Evolutionary conservation across 108 stramenopile genomes (phyloP).

Genomic region (Skeletonema potamos): DNA sequence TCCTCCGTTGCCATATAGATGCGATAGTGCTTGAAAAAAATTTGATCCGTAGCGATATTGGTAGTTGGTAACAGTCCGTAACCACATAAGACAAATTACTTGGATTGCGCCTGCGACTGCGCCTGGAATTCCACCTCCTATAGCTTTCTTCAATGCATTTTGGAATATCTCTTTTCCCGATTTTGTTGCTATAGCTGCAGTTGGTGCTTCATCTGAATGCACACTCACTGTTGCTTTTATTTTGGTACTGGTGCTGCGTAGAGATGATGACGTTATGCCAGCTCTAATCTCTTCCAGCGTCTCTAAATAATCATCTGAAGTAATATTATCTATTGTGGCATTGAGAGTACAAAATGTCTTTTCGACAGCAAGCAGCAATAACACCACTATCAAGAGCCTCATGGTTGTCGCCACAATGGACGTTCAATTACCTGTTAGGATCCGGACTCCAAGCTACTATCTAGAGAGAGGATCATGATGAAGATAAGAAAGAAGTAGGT

Average conservation of each 20-base stretch:
- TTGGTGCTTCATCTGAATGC: background rate
- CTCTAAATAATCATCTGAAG: background rate
- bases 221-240: background rate
- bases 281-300: background rate
- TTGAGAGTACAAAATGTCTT: background rate
- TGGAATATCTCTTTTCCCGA: slow-evolving; percentile 8
- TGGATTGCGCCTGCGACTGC: slow-evolving; percentile 88
- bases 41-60: slow-evolving; percentile 93
- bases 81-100: slow-evolving; percentile 85
- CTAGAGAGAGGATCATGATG: too few relatives aligned
- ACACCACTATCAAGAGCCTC: background rate
- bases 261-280: background rate
- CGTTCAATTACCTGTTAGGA: too few relatives aligned
- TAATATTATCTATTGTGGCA: background rate
- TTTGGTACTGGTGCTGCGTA: background rate
- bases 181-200: background rate
- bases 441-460: too few relatives aligned
- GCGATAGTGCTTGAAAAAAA: slow-evolving; percentile 61
- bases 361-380: background rate
- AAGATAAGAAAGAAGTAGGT: too few relatives aligned
- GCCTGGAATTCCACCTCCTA: slow-evolving; percentile 90
- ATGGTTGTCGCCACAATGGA: too few relatives aligned
- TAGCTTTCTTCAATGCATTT: slow-evolving; percentile 62
- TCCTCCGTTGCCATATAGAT: slow-evolving; percentile 85
- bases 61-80: slow-evolving; percentile 94